Percentiles rank a stretch among this genome's conserved stretches.
Evolutionary conservation across 768 basidiomycete genomes (phyloP).

Genomic region (Daedaleopsis nitida): DNA sequence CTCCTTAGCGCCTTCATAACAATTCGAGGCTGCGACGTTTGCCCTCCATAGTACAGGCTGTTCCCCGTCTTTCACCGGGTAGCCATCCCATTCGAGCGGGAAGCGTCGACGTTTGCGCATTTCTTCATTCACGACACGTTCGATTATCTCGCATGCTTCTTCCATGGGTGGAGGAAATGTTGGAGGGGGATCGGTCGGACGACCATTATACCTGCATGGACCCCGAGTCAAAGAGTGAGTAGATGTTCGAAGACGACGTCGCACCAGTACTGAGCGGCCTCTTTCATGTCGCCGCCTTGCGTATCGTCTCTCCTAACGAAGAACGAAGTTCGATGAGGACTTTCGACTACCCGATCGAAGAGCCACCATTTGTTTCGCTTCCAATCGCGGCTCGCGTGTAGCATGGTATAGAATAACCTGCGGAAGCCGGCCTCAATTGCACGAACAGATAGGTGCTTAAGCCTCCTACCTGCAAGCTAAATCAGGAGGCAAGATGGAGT

Average conservation of each 20-base stretch:
- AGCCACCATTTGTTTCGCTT: constrained; percentile 82
- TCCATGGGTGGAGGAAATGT: constrained; percentile 73
- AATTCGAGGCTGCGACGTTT: constrained; percentile 85
- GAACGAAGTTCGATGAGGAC: constrained; percentile 82
- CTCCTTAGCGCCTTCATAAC: constrained; percentile 81
- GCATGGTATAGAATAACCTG: constrained; percentile 72
- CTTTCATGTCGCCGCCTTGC: constrained; percentile 66
- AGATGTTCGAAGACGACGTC: constrained; percentile 4
- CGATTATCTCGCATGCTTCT: constrained; percentile 72
- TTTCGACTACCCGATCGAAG: constrained; percentile 79
- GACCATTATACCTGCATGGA: constrained; percentile 81
- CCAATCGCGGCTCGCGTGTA: constrained; percentile 64
- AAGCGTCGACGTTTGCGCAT: constrained; percentile 61
- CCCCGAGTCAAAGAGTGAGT: background rate
- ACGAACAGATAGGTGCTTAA: too few relatives aligned
- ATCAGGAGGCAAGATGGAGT: constrained; percentile 68
- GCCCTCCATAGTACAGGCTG: constrained; percentile 59
- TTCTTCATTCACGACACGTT: constrained; percentile 70
- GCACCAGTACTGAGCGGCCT: constrained; percentile 78
- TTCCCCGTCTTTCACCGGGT: constrained; percentile 19
- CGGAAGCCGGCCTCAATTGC: background rate
- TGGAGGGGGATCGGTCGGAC: constrained; percentile 54
- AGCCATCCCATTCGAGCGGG: constrained; percentile 65
- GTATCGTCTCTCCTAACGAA: constrained; percentile 50
- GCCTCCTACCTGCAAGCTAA: constrained; percentile 54